Base-by-base conservation (phyloP, 768 basidiomycete genomes). In the Lactarius trivialis region DNA sequence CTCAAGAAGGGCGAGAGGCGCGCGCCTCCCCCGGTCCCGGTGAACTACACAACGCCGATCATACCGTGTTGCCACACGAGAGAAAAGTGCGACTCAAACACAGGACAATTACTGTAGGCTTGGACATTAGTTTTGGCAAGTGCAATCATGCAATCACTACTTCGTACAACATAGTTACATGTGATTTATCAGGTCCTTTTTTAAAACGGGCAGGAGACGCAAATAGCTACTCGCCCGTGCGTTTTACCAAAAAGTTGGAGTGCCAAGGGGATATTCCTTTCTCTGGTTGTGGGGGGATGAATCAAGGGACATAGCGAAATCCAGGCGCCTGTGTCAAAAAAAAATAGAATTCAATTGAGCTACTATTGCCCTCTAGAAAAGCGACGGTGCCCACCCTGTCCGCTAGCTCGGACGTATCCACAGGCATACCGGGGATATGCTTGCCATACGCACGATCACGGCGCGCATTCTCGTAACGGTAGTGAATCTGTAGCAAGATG, bases 381-480 rank as follows among this genome's bases (percentile, higher is more conserved):
- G 24, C 26, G 26, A 55, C 24, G 9, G 24, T 32, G 33, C 76
- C 32, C 63, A 86, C 87, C 76, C 83, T 77, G 68, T 89, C 88
- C 1, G 88, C 88, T 7, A 86, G 70, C 64, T 85, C 80, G 30
- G 78, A 76, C 0, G 85, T 88, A 67, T 89, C 81, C 21, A 89
- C 82, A 21, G 74, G 78, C 7, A 75, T 76, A 61, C 79, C 73
- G 8, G 72, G 73, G 55, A 76, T 72, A 1, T 79, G 80, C 56
- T 76, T 76, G 0, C 88, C 88, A 60, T 83, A 81, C 30, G 73
- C 61, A 49, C 71, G 73, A 67, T 89, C 78, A 43, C 87, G 75
- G 17, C 77, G 76, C 5, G 76, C 74, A 61, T 89, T 90, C 32
- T 88, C 86, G 68, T 72, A 66, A 43, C 82, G 81, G 67, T 86